These are phyloP conservation scores for Brasenia schreberi DNA, from an alignment of 164 flowering plant genomes.

Conservation along the genomic window DNA sequence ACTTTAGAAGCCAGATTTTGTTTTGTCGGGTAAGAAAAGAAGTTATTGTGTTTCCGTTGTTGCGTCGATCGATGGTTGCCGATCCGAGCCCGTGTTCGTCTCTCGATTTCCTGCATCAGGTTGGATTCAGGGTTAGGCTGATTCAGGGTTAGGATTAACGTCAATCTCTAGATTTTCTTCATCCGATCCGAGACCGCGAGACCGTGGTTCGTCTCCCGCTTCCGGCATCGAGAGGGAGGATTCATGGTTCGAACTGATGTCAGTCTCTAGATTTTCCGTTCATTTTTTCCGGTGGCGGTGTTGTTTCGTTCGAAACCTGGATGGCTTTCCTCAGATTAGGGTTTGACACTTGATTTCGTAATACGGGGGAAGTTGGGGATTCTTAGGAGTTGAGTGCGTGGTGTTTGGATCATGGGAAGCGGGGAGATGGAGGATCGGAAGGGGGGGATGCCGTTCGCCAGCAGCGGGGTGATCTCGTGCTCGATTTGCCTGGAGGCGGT, in stretches of 20 bases:
- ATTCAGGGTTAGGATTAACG: not conserved
- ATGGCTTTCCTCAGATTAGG: not conserved
- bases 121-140: not conserved
- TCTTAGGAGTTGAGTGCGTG: not conserved
- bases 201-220: too few relatives aligned
- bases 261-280: not conserved
- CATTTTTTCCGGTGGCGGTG: not conserved
- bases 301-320: not conserved
- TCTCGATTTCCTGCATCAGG: not conserved
- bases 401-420: not conserved
- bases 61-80: not conserved
- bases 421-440: constrained; percentile 10
- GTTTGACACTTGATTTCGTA: not conserved
- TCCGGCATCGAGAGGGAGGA: too few relatives aligned
- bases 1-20: too few relatives aligned
- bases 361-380: not conserved
- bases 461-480: constrained; percentile 32
- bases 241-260: too few relatives aligned
- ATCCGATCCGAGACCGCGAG: too few relatives aligned
- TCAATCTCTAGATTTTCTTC: too few relatives aligned
- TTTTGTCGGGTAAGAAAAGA: too few relatives aligned
- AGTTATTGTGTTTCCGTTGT: not conserved
- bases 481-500: constrained; percentile 81
- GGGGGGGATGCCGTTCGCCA: constrained; percentile 3
- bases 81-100: not conserved